Percentiles rank a stretch among this genome's conserved stretches.
These are phyloP conservation scores for Inonotus obliquus DNA, from an alignment of 1,284 basidiomycete species.

Conservation along the genomic window DNA sequence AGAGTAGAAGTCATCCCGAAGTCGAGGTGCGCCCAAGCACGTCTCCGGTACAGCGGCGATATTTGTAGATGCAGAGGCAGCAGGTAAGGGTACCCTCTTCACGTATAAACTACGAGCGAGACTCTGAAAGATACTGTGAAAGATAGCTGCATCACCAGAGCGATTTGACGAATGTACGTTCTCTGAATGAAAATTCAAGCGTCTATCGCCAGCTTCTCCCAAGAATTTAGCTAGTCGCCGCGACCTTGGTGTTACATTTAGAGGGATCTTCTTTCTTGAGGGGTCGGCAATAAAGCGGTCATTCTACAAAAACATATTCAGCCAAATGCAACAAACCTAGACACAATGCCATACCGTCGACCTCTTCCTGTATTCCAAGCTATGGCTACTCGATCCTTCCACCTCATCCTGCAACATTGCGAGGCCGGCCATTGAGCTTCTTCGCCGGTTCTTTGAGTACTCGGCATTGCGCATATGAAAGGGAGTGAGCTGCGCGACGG, in stretches of 20 bases:
- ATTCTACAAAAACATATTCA: background rate
- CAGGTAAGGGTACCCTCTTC: conserved; percentile 6
- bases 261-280: background rate
- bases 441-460: conserved; percentile 2
- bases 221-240: conserved; percentile 14
- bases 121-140: background rate
- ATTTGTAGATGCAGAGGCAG: conserved; percentile 17
- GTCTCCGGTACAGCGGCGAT: conserved; percentile 6
- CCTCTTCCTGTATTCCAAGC: background rate
- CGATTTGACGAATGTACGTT: background rate
- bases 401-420: conserved; percentile 15
- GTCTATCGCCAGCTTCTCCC: conserved; percentile 11
- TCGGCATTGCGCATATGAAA: conserved; percentile 10
- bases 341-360: background rate
- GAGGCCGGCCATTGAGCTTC: conserved; percentile 15
- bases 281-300: conserved; percentile 15
- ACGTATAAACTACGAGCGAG: conserved; percentile 15
- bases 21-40: conserved; percentile 16
- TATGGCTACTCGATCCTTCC: background rate
- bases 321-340: background rate
- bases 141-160: background rate
- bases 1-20: conserved; percentile 17
- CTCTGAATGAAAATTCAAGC: conserved; percentile 10
- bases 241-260: conserved; percentile 16
- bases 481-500: conserved; percentile 7